phyloP scores from a whole-genome alignment of 2,329 filamentous ascomycete genomes.

The Macrophomina tecta region DNA sequence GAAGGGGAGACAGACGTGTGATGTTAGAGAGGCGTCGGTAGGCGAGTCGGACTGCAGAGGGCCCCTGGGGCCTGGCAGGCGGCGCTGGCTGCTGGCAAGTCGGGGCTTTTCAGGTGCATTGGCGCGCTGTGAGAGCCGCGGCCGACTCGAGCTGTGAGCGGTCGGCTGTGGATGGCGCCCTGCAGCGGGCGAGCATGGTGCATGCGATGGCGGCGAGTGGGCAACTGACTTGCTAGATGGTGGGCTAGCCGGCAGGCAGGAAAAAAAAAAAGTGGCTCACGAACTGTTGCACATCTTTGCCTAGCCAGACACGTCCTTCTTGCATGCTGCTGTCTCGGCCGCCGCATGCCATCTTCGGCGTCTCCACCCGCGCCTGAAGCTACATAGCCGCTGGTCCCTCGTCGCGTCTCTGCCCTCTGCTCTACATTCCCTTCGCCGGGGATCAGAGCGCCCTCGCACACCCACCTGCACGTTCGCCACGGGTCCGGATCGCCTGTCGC shows the following conservation, averaged over 20 bases:
- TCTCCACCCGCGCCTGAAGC: neutral
- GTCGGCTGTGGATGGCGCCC: slow-evolving; percentile 5
- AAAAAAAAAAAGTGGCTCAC: neutral
- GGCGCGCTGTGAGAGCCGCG: slow-evolving; percentile 8
- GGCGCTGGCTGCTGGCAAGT: slow-evolving; percentile 6
- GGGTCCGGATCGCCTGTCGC: slow-evolving; percentile 15
- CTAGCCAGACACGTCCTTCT: slow-evolving; percentile 4
- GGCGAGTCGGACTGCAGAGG: slow-evolving; percentile 13
- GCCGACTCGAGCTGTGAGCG: slow-evolving; percentile 15
- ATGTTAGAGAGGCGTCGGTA: neutral
- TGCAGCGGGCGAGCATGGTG: slow-evolving; percentile 15
- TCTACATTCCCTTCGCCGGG: slow-evolving; percentile 4
- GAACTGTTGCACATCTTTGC: slow-evolving; percentile 13
- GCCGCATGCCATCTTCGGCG: neutral
- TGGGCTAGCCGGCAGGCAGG: neutral
- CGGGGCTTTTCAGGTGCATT: neutral
- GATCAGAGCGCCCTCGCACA: neutral
- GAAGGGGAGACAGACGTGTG: neutral
- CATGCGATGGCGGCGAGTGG: slow-evolving; percentile 15
- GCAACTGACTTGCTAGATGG: neutral
- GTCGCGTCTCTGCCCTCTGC: neutral
- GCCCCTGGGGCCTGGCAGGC: neutral
- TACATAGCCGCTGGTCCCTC: slow-evolving; percentile 8
- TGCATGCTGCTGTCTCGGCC: neutral
- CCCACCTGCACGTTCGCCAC: slow-evolving; percentile 23